Evolutionary conservation across 805 yeast species (phyloP).

Genomic region (Cyberlindnera meyerae): DNA sequence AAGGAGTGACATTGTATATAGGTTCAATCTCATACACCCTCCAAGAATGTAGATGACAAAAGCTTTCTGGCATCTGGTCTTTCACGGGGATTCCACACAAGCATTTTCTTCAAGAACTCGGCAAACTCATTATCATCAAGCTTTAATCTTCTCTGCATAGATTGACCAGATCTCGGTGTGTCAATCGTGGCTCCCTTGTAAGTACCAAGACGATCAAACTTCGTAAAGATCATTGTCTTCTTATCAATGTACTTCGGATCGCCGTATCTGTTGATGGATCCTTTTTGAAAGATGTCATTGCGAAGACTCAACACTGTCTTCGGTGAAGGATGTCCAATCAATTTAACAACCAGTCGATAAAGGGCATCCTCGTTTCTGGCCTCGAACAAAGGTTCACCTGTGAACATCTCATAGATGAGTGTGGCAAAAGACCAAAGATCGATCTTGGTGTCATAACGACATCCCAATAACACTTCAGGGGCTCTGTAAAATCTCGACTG

Average conservation of each 20-base stretch:
- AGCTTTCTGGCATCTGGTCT: slow-evolving; percentile 52
- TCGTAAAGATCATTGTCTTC: slow-evolving; percentile 33
- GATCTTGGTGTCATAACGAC: slow-evolving; percentile 70
- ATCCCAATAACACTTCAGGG: slow-evolving; percentile 70
- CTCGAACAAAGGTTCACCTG: slow-evolving; percentile 81
- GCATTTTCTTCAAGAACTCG: slow-evolving; percentile 26
- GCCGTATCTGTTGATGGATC: slow-evolving; percentile 29
- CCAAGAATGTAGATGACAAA: slow-evolving; percentile 49
- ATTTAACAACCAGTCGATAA: slow-evolving; percentile 62
- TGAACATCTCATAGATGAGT: slow-evolving; percentile 81
- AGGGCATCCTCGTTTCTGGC: slow-evolving; percentile 82
- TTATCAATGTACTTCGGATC: slow-evolving; percentile 18
- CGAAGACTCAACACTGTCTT: slow-evolving; percentile 36
- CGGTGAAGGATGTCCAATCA: slow-evolving; percentile 77
- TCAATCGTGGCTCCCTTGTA: slow-evolving; percentile 16
- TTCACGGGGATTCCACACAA: slow-evolving; percentile 43
- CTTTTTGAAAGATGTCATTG: slow-evolving; percentile 31
- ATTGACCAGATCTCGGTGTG: slow-evolving; percentile 14
- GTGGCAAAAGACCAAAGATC: slow-evolving; percentile 94
- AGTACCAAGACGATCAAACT: slow-evolving; percentile 29
- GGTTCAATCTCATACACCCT: too few relatives aligned
- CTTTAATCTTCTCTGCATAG: slow-evolving; percentile 13
- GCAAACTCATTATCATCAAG: slow-evolving; percentile 20
- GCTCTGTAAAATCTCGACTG: slow-evolving; percentile 80
- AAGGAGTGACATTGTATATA: too few relatives aligned